A percentile compares a stretch with the other conserved stretches of the same genome.
Evolutionary conservation across 139 green algal species (phyloP).

Genomic region (Chlamydomonas sp.): DNA sequence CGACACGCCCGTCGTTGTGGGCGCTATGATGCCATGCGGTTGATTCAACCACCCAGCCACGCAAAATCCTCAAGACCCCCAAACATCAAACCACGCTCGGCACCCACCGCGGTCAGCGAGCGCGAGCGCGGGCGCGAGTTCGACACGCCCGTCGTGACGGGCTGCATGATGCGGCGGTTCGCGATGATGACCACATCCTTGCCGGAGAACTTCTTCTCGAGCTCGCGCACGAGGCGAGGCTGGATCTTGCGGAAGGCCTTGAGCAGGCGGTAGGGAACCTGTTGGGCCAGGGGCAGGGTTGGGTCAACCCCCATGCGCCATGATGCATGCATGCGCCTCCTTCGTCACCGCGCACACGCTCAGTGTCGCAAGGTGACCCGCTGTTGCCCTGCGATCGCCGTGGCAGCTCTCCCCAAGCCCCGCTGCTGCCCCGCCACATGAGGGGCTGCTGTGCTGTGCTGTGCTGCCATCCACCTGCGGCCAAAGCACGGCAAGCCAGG

Average conservation of each 20-base stretch:
- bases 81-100: no score
- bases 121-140: conserved; percentile 73
- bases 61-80: no score
- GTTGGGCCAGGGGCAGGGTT: background rate
- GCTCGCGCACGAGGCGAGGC: conserved; percentile 91
- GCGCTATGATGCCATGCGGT: background rate
- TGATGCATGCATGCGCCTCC: background rate
- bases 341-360: background rate
- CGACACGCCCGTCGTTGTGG: background rate
- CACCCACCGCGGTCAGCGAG: conserved; percentile 84
- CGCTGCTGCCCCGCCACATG: background rate
- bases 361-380: no score
- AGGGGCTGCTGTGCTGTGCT: background rate
- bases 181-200: conserved; percentile 97
- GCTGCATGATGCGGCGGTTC: conserved; percentile 87
- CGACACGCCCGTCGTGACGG: conserved; percentile 55
- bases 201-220: conserved; percentile 99
- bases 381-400: no score
- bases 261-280: conserved; percentile 93
- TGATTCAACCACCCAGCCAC: no score
- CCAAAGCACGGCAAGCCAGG: background rate
- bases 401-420: no score
- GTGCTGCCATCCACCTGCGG: background rate
- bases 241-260: conserved; percentile 99
- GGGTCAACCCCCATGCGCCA: no score